phyloP scores from a whole-genome alignment of 2,329 filamentous ascomycete genomes.

The Fusarium transvaalense region DNA sequence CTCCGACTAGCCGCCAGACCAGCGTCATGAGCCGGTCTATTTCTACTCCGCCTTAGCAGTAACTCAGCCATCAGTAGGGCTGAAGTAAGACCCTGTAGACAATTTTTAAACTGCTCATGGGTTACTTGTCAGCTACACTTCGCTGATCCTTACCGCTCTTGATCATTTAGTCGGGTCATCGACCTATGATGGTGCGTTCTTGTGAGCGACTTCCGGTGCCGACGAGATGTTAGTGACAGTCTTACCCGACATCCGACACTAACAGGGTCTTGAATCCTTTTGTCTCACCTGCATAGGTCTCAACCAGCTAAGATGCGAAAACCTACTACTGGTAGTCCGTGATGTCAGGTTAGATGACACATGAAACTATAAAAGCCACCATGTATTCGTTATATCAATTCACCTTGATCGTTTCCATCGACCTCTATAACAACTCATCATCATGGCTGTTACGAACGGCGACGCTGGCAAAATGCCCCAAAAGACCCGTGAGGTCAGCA shows the following conservation, averaged over 20 bases:
- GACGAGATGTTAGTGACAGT: not conserved
- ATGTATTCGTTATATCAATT: too few relatives aligned
- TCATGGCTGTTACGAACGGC: not conserved
- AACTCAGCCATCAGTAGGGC: not conserved
- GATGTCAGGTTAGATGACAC: not conserved
- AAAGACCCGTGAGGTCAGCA: slow-evolving; percentile 22
- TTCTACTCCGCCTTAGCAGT: not conserved
- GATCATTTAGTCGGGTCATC: not conserved
- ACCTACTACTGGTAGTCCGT: not conserved
- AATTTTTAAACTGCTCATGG: not conserved
- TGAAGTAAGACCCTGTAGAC: not conserved
- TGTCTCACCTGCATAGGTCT: too few relatives aligned
- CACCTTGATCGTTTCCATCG: not conserved
- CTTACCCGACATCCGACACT: not conserved
- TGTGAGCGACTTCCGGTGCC: not conserved
- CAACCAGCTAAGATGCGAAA: not conserved
- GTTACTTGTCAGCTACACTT: not conserved
- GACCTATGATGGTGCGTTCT: not conserved
- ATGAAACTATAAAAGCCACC: not conserved
- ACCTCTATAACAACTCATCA: not conserved
- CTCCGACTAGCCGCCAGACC: not conserved
- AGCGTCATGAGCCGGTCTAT: not conserved
- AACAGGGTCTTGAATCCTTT: not conserved
- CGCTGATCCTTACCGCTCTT: not conserved
- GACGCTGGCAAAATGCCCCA: slow-evolving; percentile 1